Evolutionary conservation across 202 grass and related monocot genomes (phyloP), one percentile per base, ranked within the genome.

Genomic region (Hordeum pubiflorum): DNA sequence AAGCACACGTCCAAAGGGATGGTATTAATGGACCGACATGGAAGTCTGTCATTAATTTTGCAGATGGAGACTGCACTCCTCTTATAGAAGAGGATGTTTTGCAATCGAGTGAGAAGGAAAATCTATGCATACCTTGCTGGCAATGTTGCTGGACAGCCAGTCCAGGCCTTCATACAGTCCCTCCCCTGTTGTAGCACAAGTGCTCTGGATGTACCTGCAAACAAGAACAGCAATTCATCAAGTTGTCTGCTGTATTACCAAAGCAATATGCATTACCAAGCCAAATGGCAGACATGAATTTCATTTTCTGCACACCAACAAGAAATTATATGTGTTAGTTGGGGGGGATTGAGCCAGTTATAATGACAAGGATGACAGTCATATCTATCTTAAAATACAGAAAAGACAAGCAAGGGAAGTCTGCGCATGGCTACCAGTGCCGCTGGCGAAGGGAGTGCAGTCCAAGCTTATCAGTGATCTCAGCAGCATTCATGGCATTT

Each of bases 111-210:
- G 13, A 75, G 11, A 50, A 13, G 11, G 12, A 7, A 9, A 38
- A 29, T 29, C 17, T 18, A 11, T 2, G 43, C 54, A 13, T 86
- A 96, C 93, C 93, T 96, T 96, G 93, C 84, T 96, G 44, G 93
- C 93, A 79, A 96, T 96, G 85, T 96, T 96, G 90, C 89, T 93
- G 71, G 93, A 96, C 74, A 96, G 88, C 93, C 93, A 96, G 57
- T 96, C 93, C 70, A 96, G 88, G 24, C 93, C 93, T 83, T 96
- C 93, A 4, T 96, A 96, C 93, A 96, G 85, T 22, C 93, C 93
- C 81, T 96, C 93, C 32, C 93, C 93, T 59, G 93, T 89, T 59
- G 93, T 96, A 76, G 93, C 93, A 85, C 93, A 96, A 32, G 93
- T 96, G 88, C 93, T 96, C 82, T 96, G 93, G 71, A 96, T 96